A percentile compares a stretch with the other conserved stretches of the same genome.
Conservation (phyloP, 305 asterid species). For the Galium porrigens region DNA sequence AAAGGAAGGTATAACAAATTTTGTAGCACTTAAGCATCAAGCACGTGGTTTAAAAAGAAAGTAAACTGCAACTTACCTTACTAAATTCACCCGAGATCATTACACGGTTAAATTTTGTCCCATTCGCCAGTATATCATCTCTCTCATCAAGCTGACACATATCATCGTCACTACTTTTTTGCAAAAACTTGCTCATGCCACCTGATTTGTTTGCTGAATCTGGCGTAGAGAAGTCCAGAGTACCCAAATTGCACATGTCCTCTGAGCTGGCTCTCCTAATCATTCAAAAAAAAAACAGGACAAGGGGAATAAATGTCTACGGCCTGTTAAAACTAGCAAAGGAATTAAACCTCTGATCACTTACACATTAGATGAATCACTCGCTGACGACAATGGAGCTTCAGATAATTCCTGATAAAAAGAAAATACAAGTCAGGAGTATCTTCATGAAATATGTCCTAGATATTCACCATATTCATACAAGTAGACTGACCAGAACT, state of each 20-base stretch:
- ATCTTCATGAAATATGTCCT: not conserved
- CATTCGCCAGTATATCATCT: constrained; percentile 14
- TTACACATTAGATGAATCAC: constrained; percentile 15
- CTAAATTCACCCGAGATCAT: constrained; percentile 14
- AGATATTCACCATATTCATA: not conserved
- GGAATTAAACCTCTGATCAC: not conserved
- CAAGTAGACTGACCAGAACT: constrained; percentile 16
- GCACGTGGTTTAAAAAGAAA: not conserved
- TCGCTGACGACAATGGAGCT: constrained; percentile 14
- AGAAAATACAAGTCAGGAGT: not conserved
- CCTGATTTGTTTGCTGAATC: constrained; percentile 16
- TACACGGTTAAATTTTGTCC: constrained; percentile 10
- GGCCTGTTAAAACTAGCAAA: not conserved
- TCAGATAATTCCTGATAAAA: constrained; percentile 17
- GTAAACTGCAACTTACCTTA: constrained; percentile 20
- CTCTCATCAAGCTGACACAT: constrained; percentile 25
- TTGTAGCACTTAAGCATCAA: not conserved
- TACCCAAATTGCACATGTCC: constrained; percentile 28
- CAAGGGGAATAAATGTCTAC: not conserved
- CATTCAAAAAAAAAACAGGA: constrained; percentile 1
- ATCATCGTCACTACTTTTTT: constrained; percentile 17
- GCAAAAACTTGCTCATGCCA: constrained; percentile 12
- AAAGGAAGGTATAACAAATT: not conserved
- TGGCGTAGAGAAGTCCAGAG: constrained; percentile 20
- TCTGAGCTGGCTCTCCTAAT: constrained; percentile 21